These are phyloP conservation scores for Dendrobium officinale DNA, from an alignment of 106 monocot genomes.

Conservation along the genomic window DNA sequence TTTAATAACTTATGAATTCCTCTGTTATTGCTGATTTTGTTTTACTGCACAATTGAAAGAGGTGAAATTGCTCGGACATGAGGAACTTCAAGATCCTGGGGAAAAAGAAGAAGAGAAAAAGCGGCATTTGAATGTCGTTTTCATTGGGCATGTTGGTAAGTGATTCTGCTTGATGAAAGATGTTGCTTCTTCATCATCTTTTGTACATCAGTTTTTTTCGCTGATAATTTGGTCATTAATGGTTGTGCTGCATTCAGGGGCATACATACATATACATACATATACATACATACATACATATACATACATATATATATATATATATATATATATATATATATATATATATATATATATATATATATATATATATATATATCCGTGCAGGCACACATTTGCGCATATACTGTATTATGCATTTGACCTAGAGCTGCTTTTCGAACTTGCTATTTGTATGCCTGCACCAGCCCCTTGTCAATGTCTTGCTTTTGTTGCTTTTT, in stretches of 20 bases:
- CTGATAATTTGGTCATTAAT: not conserved
- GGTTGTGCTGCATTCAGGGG: not conserved
- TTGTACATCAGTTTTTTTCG: not conserved
- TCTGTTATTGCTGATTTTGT: not conserved
- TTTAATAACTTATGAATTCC: not conserved
- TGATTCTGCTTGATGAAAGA: not conserved
- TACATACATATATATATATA: too few relatives aligned
- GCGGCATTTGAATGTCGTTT: slow-evolving; percentile 13
- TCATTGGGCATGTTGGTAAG: slow-evolving; percentile 14
- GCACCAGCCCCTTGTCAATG: not conserved
- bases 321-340: too few relatives aligned
- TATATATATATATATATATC: not conserved
- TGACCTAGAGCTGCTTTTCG: not conserved
- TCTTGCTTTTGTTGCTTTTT: not conserved
- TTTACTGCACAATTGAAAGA: not conserved
- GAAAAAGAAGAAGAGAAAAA: slow-evolving; percentile 12
- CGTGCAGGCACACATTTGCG: not conserved
- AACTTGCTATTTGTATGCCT: not conserved
- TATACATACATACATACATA: too few relatives aligned
- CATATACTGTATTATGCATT: not conserved
- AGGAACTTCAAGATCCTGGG: not conserved
- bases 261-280: not conserved
- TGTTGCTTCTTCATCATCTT: not conserved
- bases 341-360: too few relatives aligned
- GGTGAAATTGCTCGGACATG: not conserved